Evolutionary conservation across 75 land plant genomes (phyloP).

Genomic region (Picea glauca): DNA sequence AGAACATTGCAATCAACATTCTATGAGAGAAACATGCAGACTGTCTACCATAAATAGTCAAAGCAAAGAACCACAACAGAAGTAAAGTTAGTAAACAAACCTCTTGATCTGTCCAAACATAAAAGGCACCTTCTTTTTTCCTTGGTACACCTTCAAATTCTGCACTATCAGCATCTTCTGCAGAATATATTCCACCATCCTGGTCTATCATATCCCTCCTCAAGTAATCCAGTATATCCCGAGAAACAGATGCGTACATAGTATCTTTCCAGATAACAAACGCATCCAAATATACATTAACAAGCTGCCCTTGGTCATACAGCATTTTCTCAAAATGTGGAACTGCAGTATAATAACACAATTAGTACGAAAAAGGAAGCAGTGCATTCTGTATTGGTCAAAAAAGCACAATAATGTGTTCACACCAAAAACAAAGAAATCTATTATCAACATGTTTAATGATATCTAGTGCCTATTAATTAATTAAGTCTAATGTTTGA

Average conservation of each 20-base stretch:
- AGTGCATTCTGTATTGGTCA: background rate
- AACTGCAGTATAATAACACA: slow-evolving; percentile 42
- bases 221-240: slow-evolving; percentile 92
- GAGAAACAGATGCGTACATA: slow-evolving; percentile 55
- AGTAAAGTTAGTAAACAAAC: slow-evolving; percentile 23
- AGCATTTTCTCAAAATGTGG: slow-evolving; percentile 99
- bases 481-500: too few species aligned
- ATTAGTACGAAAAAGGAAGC: background rate
- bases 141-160: slow-evolving; percentile 61
- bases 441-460: background rate
- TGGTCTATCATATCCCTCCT: slow-evolving; percentile 86
- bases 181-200: slow-evolving; percentile 92
- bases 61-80: background rate
- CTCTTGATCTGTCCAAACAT: slow-evolving; percentile 92
- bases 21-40: background rate
- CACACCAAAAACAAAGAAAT: background rate
- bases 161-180: slow-evolving; percentile 99
- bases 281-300: slow-evolving; percentile 81
- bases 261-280: slow-evolving; percentile 60
- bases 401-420: background rate
- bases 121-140: slow-evolving; percentile 97
- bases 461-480: too few species aligned
- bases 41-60: background rate
- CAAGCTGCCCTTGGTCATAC: slow-evolving; percentile 97
- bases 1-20: background rate